These are phyloP conservation scores for Moricandia moricandioides DNA, from an alignment of 345 rosid species.

Conservation along the genomic window DNA sequence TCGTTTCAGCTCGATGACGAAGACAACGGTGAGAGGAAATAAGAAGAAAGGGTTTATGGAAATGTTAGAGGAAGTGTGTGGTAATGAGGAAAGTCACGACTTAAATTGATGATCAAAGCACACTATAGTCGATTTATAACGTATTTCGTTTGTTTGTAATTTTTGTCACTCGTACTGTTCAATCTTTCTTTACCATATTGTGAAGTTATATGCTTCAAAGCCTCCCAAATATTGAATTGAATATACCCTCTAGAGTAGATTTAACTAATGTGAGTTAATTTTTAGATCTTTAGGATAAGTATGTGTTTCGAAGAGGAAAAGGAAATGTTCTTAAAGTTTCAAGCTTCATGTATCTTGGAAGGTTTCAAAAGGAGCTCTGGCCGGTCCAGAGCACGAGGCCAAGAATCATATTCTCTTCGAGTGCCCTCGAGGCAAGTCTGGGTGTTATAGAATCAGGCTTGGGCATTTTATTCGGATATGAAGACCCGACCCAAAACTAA, in stretches of 20 bases:
- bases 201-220: not conserved
- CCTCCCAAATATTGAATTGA: not conserved
- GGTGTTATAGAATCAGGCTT: too few relatives aligned
- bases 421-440: too few relatives aligned
- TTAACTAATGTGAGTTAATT: not conserved
- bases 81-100: constrained; percentile 40
- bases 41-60: constrained; percentile 73
- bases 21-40: constrained; percentile 29
- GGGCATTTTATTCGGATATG: too few relatives aligned
- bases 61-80: constrained; percentile 84
- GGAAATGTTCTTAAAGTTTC: not conserved
- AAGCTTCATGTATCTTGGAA: not conserved
- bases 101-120: not conserved
- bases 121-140: not conserved
- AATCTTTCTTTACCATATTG: not conserved
- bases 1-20: constrained; percentile 33
- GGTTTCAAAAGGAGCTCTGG: not conserved
- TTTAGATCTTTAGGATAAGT: too few relatives aligned
- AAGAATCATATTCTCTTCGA: too few relatives aligned
- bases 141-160: constrained; percentile 14
- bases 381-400: not conserved
- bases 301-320: too few relatives aligned
- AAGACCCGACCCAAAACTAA: too few relatives aligned
- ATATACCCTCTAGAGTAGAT: not conserved
- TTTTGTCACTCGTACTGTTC: not conserved